Evolutionary conservation across 2,329 filamentous ascomycete genomes (phyloP).

Genomic region (Aspergillus spinulosporus): DNA sequence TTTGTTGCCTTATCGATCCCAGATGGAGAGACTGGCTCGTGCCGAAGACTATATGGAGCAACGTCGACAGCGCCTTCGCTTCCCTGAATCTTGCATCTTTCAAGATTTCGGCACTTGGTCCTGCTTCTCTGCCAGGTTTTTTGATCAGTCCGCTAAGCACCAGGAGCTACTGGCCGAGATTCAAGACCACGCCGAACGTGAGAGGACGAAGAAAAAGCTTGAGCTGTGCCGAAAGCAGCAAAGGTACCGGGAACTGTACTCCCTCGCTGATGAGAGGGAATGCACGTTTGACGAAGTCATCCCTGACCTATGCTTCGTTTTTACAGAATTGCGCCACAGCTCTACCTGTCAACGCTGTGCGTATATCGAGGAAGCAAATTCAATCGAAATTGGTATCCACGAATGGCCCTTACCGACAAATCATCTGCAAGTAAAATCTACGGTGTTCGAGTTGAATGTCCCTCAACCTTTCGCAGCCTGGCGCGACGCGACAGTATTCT

Average conservation of each 20-base stretch:
- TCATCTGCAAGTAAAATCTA: conserved; percentile 39
- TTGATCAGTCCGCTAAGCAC: conserved; percentile 45
- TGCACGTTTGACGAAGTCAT: conserved; percentile 12
- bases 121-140: conserved; percentile 54
- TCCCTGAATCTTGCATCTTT: conserved; percentile 39
- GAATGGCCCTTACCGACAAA: conserved; percentile 58
- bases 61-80: conserved; percentile 28
- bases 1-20: conserved; percentile 22
- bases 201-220: conserved; percentile 30
- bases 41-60: conserved; percentile 52
- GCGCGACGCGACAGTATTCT: conserved; percentile 51
- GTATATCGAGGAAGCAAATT: conserved; percentile 31
- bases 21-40: conserved; percentile 23
- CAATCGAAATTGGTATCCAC: conserved; percentile 49
- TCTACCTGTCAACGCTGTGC: conserved; percentile 42
- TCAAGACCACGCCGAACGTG: conserved; percentile 29
- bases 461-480: conserved; percentile 49
- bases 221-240: conserved; percentile 23
- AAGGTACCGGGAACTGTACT: conserved; percentile 33
- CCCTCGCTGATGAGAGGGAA: background rate
- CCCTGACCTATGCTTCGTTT: background rate
- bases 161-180: conserved; percentile 43
- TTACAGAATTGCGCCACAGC: conserved; percentile 19
- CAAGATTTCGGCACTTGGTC: conserved; percentile 31
- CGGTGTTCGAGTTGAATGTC: conserved; percentile 55